These are phyloP conservation scores for Erysimum pusillum DNA, from an alignment of 441 rosid species.

Conservation along the genomic window DNA sequence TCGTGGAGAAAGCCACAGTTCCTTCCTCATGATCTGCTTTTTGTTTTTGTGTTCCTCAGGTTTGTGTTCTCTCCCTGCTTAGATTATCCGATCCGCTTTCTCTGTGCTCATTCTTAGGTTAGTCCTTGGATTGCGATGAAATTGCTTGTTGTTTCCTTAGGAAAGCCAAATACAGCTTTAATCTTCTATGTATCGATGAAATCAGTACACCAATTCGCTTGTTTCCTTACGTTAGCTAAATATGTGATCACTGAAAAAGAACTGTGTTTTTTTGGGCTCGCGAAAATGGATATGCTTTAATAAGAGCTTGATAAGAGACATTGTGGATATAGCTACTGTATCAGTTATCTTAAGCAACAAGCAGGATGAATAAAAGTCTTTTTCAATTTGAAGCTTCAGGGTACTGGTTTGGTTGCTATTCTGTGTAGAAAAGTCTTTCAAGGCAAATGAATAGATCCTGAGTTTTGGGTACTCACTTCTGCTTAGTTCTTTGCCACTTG, in stretches of 20 bases:
- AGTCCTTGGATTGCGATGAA: background rate
- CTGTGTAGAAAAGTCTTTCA: background rate
- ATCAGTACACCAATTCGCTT: background rate
- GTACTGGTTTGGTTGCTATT: constrained; percentile 17
- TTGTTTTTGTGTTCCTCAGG: constrained; percentile 22
- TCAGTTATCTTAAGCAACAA: background rate
- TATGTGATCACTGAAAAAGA: background rate
- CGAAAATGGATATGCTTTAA: background rate
- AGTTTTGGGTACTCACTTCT: background rate
- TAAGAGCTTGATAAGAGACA: background rate
- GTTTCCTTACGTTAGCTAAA: constrained; percentile 9
- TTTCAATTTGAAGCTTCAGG: background rate
- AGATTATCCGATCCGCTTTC: background rate
- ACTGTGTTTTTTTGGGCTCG: background rate
- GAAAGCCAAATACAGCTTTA: background rate
- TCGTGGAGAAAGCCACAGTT: constrained; percentile 58
- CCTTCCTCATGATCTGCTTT: constrained; percentile 54
- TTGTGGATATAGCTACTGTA: background rate
- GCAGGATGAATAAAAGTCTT: constrained; percentile 7
- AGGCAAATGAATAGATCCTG: background rate
- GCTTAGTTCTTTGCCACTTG: constrained; percentile 17
- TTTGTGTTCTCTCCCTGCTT: constrained; percentile 15
- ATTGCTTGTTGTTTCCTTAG: background rate
- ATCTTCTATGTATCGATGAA: background rate
- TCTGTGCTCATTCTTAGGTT: constrained; percentile 12